Conservation (phyloP, 169 alveolate species). For the Perkinsus marinus region DNA sequence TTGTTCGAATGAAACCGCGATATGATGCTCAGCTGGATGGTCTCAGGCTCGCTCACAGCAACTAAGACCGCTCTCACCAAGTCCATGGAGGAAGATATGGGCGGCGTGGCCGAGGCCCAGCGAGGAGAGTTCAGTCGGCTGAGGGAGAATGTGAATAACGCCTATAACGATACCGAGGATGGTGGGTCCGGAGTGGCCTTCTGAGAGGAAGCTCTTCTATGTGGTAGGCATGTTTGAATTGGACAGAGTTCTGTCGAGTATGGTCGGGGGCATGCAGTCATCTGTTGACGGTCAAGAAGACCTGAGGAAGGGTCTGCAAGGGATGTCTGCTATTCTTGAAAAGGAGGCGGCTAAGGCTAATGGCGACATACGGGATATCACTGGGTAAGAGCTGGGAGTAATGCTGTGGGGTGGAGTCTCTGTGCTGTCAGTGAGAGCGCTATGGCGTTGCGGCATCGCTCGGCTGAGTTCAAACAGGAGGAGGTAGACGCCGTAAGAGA, state of each 20-base stretch:
- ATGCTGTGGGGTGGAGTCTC: neutral
- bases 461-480: neutral
- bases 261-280: neutral
- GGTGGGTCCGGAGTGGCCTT: neutral
- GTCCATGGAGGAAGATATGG: neutral
- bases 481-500: neutral
- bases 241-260: neutral
- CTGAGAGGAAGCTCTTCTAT: neutral
- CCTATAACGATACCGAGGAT: neutral
- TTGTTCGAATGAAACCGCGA: too few species aligned
- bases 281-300: neutral
- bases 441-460: neutral
- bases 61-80: neutral
- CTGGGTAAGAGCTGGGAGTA: neutral
- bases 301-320: neutral
- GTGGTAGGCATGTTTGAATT: neutral
- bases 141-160: neutral
- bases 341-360: neutral
- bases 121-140: neutral
- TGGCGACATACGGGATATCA: neutral
- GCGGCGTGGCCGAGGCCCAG: neutral
- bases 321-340: neutral
- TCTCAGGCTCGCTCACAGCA: neutral
- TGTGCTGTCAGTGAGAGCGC: neutral
- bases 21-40: too few species aligned